Conservation (phyloP, 2,329 filamentous ascomycete species). For the Cyclaneusma minus region DNA sequence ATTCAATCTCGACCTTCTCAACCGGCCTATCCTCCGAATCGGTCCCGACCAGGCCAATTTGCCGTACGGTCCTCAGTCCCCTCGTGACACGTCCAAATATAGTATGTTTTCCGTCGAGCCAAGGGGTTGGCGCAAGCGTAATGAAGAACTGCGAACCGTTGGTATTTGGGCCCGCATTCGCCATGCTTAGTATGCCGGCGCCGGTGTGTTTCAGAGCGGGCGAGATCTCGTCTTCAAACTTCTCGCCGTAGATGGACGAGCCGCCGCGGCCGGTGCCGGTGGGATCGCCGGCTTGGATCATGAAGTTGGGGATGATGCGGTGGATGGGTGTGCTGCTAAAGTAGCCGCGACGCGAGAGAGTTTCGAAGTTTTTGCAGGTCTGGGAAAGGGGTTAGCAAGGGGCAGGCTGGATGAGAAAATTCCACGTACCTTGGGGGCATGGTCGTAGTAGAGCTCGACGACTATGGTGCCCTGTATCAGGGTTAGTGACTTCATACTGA, state of each 20-base stretch:
- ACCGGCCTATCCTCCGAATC: slow-evolving; percentile 64
- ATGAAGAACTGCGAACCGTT: slow-evolving; percentile 96
- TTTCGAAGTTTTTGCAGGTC: slow-evolving; percentile 77
- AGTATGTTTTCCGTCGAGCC: slow-evolving; percentile 93
- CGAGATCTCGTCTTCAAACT: slow-evolving; percentile 85
- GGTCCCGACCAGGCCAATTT: slow-evolving; percentile 80
- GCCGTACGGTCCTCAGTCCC: slow-evolving; percentile 70
- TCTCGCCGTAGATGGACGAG: slow-evolving; percentile 77
- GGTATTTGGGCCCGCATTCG: slow-evolving; percentile 82
- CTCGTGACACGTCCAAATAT: slow-evolving; percentile 85
- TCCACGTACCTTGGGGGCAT: slow-evolving; percentile 60
- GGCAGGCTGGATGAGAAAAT: slow-evolving; percentile 1
- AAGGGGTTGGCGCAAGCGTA: slow-evolving; percentile 84
- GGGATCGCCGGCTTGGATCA: slow-evolving; percentile 90
- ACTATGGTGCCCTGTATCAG: slow-evolving; percentile 56
- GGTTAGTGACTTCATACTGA: slow-evolving; percentile 1
- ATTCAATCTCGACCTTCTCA: slow-evolving; percentile 68
- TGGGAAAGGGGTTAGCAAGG: slow-evolving; percentile 16
- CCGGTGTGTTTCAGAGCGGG: slow-evolving; percentile 74
- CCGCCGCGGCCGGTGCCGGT: slow-evolving; percentile 88
- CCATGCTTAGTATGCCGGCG: slow-evolving; percentile 90
- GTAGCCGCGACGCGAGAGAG: slow-evolving; percentile 69
- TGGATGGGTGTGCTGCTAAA: slow-evolving; percentile 81
- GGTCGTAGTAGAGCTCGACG: slow-evolving; percentile 76
- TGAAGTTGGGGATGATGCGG: slow-evolving; percentile 90